Conservation (phyloP, 768 basidiomycete species). For the Rhodotorula sphaerocarpa region DNA sequence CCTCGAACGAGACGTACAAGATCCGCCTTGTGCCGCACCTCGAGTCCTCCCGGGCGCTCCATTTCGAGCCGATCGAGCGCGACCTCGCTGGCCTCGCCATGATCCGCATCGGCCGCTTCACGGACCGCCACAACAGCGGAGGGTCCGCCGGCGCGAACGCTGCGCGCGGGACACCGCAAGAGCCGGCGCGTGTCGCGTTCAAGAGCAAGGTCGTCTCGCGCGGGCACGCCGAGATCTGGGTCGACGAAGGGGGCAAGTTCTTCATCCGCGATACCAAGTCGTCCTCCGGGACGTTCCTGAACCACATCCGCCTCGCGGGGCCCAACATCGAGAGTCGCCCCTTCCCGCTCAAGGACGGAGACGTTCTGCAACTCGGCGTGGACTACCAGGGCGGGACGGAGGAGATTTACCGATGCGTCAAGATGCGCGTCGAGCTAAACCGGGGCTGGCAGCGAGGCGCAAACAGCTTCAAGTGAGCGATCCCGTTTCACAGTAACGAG, state of each 20-base stretch:
- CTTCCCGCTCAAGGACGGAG: conserved; percentile 77
- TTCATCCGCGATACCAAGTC: conserved; percentile 84
- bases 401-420: conserved; percentile 94
- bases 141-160: conserved; percentile 52
- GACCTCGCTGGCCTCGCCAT: conserved; percentile 67
- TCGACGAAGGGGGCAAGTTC: conserved; percentile 53
- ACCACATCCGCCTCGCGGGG: conserved; percentile 78
- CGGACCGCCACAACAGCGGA: conserved; percentile 53
- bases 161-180: conserved; percentile 53
- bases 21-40: conserved; percentile 93
- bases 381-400: conserved; percentile 96
- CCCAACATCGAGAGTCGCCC: conserved; percentile 74
- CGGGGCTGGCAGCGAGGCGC: conserved; percentile 81
- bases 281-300: conserved; percentile 86
- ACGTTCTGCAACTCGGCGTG: conserved; percentile 87
- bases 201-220: conserved; percentile 90
- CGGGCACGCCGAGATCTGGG: conserved; percentile 91
- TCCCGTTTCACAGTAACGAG: no score
- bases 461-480: conserved; percentile 80
- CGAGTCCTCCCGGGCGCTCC: conserved; percentile 75
- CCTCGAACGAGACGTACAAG: conserved; percentile 47
- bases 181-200: conserved; percentile 82
- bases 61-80: conserved; percentile 84
- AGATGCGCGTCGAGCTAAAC: conserved; percentile 82
- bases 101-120: conserved; percentile 87